Conservation (phyloP, 1,139 yeast genomes). For the Candida freyschussii region DNA sequence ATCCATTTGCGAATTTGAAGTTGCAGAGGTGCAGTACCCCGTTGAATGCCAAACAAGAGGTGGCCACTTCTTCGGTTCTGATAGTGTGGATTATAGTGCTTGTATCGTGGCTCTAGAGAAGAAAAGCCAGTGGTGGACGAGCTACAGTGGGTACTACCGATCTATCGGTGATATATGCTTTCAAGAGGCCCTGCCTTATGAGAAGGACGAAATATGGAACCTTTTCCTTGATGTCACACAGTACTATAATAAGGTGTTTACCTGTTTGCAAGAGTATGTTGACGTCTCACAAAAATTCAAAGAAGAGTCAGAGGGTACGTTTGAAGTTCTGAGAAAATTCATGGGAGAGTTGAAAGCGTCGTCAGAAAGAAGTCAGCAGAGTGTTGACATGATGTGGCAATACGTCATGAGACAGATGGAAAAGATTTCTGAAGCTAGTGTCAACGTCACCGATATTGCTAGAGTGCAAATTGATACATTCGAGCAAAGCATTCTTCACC, state of each 20-base stretch:
- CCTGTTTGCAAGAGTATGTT: conserved; percentile 19
- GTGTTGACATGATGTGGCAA: conserved; percentile 16
- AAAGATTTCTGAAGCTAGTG: conserved; percentile 12
- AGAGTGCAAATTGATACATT: conserved; percentile 9
- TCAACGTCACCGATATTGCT: conserved; percentile 14
- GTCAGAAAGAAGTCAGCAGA: conserved; percentile 7
- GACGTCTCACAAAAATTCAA: conserved; percentile 18
- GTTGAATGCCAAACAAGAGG: conserved; percentile 25
- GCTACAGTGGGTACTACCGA: conserved; percentile 54
- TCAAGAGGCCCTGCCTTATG: conserved; percentile 47
- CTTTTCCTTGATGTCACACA: conserved; percentile 45
- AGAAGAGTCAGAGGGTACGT: conserved; percentile 14
- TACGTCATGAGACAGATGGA: conserved; percentile 11
- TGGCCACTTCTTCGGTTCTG: conserved; percentile 8
- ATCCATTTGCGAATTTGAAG: conserved; percentile 52
- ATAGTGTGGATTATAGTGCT: conserved; percentile 9
- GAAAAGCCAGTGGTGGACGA: conserved; percentile 55
- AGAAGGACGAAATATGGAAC: conserved; percentile 44
- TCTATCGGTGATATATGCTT: conserved; percentile 44
- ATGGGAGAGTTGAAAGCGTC: conserved; percentile 12
- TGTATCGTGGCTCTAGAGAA: conserved; percentile 41
- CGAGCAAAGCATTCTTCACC: conserved; percentile 7
- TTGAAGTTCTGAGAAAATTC: conserved; percentile 11
- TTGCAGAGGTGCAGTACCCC: conserved; percentile 38
- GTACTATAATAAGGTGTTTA: conserved; percentile 25